These are phyloP conservation scores for Phytophthora capsici DNA, from an alignment of 352 stramenopile species.

Conservation along the genomic window DNA sequence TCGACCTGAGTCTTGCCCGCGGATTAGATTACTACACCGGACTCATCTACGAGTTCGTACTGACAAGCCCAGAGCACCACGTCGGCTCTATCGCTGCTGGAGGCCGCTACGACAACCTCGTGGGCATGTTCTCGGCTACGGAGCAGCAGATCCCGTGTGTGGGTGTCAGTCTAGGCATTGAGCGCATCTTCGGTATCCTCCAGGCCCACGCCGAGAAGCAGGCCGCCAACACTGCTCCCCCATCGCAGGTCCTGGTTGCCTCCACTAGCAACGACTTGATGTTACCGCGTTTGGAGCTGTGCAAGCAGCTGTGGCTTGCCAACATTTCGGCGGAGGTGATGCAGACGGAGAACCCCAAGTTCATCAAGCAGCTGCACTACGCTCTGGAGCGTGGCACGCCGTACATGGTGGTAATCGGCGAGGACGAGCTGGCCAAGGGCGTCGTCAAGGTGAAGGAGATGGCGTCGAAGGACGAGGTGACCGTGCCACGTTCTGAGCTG, in stretches of 20 bases:
- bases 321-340: constrained; percentile 97
- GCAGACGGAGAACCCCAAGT: constrained; percentile 96
- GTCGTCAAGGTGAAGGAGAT: constrained; percentile 98
- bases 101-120: constrained; percentile 98
- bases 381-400: constrained; percentile 95
- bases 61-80: constrained; percentile 88
- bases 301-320: constrained; percentile 84
- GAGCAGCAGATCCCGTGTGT: constrained; percentile 97
- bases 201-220: constrained; percentile 91
- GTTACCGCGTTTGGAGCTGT: constrained; percentile 74
- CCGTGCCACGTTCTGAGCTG: constrained; percentile 73
- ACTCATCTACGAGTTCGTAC: constrained; percentile 99
- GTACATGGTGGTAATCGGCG: constrained; percentile 97
- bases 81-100: constrained; percentile 98
- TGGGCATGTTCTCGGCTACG: constrained; percentile 97
- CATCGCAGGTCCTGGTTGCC: constrained; percentile 94
- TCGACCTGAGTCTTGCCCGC: constrained; percentile 97
- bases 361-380: constrained; percentile 97
- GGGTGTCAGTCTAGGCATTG: constrained; percentile 98
- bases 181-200: constrained; percentile 99
- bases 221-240: constrained; percentile 31
- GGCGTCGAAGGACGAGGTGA: constrained; percentile 91
- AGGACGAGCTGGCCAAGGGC: constrained; percentile 94
- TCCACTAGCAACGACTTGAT: constrained; percentile 83
- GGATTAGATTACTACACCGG: constrained; percentile 99